Evolutionary conservation across 1,284 basidiomycete genomes (phyloP), one percentile per base, ranked within the genome.

Genomic region (Pholiota adiposa): DNA sequence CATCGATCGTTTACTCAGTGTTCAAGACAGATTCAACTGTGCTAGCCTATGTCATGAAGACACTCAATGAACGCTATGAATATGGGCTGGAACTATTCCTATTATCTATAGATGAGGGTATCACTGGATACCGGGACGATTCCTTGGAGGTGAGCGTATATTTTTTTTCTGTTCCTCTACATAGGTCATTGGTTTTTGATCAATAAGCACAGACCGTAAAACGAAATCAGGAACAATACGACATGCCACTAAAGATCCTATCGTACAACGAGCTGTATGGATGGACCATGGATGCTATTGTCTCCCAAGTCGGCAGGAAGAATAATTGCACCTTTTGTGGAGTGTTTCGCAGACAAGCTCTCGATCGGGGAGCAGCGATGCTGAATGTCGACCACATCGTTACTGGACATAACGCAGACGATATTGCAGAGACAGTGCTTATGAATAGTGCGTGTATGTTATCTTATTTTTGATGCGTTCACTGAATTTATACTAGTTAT

Each of bases 261-360:
- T 94, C 93, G 0, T 99, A 99, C 69, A 88, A 94, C 61, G 96
- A 98, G 68, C 83, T 99, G 4, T 99, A 99, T 67, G 97, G 97
- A 12, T 99, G 97, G 97, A 99, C 97, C 0, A 99, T 99, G 97
- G 97, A 99, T 71, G 84, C 88, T 18, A 95, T 99, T 57, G 97
- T 99, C 34, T 85, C 89, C 23, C 89, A 96, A 70, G 88, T 98
- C 23, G 97, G 97, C n/a, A 88, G 88, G 76, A 97, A 96, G 81
- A 98, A 98, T 70, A 99, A 99, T 70, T 99, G 97, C 75, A 99
- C 97, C 0, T 99, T 98, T 74, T 99, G 97, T 72, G 97, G 97
- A 23, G 97, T 99, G 2, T 99, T 99, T 71, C 82, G 97, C 51
- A 82, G 97, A 38, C 97, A 99, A 74, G 97, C 97, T 2, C 83